Evolutionary conservation across 164 flowering plant genomes (phyloP), one percentile per base, ranked within the genome.

Genomic region (Cinnamomum micranthum): DNA sequence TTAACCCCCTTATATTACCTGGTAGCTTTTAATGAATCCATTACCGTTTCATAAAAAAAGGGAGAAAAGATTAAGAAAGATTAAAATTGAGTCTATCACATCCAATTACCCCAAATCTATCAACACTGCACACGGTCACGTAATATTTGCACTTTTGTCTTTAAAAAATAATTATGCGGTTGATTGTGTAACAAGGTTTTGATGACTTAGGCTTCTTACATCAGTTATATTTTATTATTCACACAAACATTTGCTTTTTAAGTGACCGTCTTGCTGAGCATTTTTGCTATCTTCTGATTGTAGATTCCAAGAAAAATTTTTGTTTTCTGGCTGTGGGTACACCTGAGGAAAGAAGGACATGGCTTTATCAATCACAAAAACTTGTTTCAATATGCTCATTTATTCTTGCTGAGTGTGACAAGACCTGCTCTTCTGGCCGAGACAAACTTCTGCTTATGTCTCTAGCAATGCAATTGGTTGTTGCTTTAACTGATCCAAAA

Each of bases 301-400:
- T 77, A 95, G 99, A 89, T 79, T 75, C 83, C 72, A 71, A 79
- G 76, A 84, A 76, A 79, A 96, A 94, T 77, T 91, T 87, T 77
- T 94, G 95, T 82, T 84, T 86, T 60, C 64, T 92, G 76, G 92
- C 90, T n/a, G 75, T 77, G 60, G 97, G 94, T 66, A 80, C 87
- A 33, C 71, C 50, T 58, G 91, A 88, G 81, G 98, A 93, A 80
- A 87, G 87, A 81, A 85, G 71, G 72, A 83, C 78, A 72, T 96
- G 97, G 98, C 77, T 68, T 76, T 85, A 82, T 81, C 98, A 96
- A 82, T 28, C 93, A 41, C 76, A 77, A 79, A 92, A 88, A 85
- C 76, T 96, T 75, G 76, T 91, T 72, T 87, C 87, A 60, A 67
- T 96, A 22, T 89, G 95, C 85, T 80, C 86, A 24, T 85, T 81